Evolutionary conservation across 2,329 filamentous ascomycete genomes (phyloP), one percentile per base, ranked within the genome.

Genomic region (Fusarium sp.): DNA sequence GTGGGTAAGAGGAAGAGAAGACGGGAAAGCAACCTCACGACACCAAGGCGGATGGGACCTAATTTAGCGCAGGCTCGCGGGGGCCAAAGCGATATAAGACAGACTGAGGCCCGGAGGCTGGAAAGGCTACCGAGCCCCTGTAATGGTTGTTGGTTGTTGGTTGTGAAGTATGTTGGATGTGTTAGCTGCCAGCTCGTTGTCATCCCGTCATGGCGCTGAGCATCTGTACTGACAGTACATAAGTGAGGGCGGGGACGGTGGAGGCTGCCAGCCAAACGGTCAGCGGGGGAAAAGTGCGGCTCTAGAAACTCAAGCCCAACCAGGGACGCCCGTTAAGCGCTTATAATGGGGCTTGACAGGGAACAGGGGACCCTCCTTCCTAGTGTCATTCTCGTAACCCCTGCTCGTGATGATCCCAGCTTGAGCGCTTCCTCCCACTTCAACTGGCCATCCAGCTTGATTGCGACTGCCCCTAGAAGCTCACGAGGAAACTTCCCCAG

Each of bases 81-180:
- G 50, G 57, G 50, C 57, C 43, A 55, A 40, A 49, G 36, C 40
- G 17, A 54, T 54, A 49, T 60, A 55, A 43, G 57, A 38, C 28
- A 24, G 34, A 59, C 42, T 36, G 39, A 52, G 28, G 40, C 47
- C 17, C 28, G 50, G 43, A 49, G 57, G 57, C 43, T 55, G 50
- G 38, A 43, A 50, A 38, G 17, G 17, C 53, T 44, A 26, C 17
- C 26, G 17, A 21, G 26, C 42, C 57, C 49, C 43, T 47, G 49
- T 38, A 45, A 21, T 33, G 14, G 36, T 15, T 40, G 15, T 51
- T 40, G 36, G 47, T 33, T 52, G 49, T 44, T 57, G 24, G 28
- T 38, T 50, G 19, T 44, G 22, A 34, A 26, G 31, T 38, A 33
- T 58, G 46, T 52, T 58, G 46, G 55, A 44, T 58, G 54, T 44